Evolutionary conservation across 129 eudicot species (phyloP).

Genomic region (Chrysanthemum lavandulifolium): DNA sequence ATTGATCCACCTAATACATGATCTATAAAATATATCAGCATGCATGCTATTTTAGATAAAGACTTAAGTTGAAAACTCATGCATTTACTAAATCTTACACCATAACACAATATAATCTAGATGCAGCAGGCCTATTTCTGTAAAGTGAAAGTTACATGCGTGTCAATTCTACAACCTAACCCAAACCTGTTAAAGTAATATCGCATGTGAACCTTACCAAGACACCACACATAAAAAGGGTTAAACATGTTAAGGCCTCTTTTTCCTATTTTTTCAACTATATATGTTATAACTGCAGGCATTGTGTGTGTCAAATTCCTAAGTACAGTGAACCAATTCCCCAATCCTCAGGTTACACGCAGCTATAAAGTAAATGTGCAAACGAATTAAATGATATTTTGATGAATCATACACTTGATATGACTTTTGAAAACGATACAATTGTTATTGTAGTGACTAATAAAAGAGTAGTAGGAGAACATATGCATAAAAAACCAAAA

Average conservation of each 20-base stretch:
- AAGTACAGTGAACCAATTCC: not conserved
- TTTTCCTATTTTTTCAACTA: too few species aligned
- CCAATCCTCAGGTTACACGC: too few species aligned
- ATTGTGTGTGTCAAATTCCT: not conserved
- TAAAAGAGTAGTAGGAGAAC: not conserved
- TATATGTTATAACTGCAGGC: too few species aligned
- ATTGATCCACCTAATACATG: too few species aligned
- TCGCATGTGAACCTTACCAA: too few species aligned
- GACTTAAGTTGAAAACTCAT: not conserved
- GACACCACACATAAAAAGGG: too few species aligned
- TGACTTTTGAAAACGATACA: constrained; percentile 22
- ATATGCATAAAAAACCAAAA: not conserved
- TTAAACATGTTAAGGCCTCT: too few species aligned
- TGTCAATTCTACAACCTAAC: too few species aligned
- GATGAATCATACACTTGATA: constrained; percentile 20
- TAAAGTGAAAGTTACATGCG: too few species aligned
- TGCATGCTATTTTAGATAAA: not conserved
- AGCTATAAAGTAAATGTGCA: too few species aligned
- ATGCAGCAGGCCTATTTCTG: not conserved
- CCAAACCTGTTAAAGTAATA: too few species aligned
- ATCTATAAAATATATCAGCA: too few species aligned
- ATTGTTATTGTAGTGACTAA: constrained; percentile 4
- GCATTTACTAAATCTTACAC: not conserved
- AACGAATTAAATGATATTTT: not conserved
- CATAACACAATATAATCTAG: not conserved